phyloP scores from a whole-genome alignment of 1,284 basidiomycete species.

The Tilletiaria anomala region DNA sequence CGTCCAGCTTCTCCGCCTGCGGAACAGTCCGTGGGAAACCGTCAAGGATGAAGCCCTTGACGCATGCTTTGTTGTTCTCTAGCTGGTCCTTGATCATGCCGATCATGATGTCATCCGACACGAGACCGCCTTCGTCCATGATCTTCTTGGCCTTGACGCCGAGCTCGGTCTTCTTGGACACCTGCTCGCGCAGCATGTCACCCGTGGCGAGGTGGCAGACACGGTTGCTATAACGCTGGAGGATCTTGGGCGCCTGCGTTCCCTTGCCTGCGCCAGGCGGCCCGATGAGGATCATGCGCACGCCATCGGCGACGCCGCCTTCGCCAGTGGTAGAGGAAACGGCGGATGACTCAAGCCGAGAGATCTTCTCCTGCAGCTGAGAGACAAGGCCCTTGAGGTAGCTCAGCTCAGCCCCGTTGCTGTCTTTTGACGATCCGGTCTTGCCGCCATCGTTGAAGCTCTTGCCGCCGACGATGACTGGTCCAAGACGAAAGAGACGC shows the following conservation, averaged over 20 bases:
- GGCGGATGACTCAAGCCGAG: slow-evolving; percentile 16
- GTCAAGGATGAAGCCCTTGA: slow-evolving; percentile 72
- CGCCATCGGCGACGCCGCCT: slow-evolving; percentile 10
- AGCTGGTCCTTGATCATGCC: slow-evolving; percentile 94
- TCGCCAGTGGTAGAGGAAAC: slow-evolving; percentile 3
- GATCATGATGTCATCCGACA: slow-evolving; percentile 93
- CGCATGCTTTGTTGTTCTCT: slow-evolving; percentile 78
- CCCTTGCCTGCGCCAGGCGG: slow-evolving; percentile 99
- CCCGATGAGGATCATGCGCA: slow-evolving; percentile 76
- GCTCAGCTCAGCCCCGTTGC: slow-evolving; percentile 17
- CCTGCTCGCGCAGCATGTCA: slow-evolving; percentile 94
- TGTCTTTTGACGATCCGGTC: no score
- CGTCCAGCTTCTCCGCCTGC: slow-evolving; percentile 92
- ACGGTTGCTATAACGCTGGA: slow-evolving; percentile 63
- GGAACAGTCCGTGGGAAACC: slow-evolving; percentile 95
- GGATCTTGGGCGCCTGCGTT: slow-evolving; percentile 87
- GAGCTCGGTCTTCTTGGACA: slow-evolving; percentile 68
- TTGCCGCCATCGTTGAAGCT: no score
- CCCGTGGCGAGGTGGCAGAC: slow-evolving; percentile 96
- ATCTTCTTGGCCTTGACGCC: slow-evolving; percentile 90
- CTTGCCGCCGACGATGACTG: no score
- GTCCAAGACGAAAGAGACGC: no score
- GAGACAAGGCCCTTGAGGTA: slow-evolving; percentile 36
- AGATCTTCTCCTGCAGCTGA: slow-evolving; percentile 35
- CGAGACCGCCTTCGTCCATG: slow-evolving; percentile 83